Evolutionary conservation across 352 stramenopile genomes (phyloP).

Genomic region (Phytophthora brassicae): DNA sequence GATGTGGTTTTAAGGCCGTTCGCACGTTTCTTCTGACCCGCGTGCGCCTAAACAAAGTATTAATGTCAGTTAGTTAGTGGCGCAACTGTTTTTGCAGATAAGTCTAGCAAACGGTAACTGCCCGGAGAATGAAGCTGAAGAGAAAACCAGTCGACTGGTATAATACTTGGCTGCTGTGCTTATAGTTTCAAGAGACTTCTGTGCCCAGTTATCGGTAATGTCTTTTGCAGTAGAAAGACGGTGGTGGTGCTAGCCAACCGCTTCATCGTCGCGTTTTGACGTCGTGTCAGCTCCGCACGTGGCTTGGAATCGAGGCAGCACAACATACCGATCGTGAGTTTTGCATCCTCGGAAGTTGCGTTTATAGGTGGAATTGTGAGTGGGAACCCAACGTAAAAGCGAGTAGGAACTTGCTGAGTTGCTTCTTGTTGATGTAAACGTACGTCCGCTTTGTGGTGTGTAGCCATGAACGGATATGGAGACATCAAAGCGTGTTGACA

Average conservation of each 20-base stretch:
- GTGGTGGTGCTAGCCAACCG: constrained; percentile 21
- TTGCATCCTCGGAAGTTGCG: background rate
- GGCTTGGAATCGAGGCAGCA: constrained; percentile 33
- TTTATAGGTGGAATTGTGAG: constrained; percentile 18
- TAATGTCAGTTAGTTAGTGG: too few species aligned
- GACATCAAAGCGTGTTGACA: constrained; percentile 64
- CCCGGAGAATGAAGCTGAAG: too few species aligned
- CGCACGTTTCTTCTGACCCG: too few species aligned
- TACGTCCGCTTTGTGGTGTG: constrained; percentile 61
- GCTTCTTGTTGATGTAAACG: constrained; percentile 40
- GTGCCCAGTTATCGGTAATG: constrained; percentile 8
- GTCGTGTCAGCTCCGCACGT: constrained; percentile 26
- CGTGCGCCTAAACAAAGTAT: too few species aligned
- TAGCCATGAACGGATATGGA: constrained; percentile 41
- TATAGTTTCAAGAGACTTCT: too few species aligned
- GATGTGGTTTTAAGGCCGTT: too few species aligned
- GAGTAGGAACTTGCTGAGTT: constrained; percentile 31
- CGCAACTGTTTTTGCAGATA: too few species aligned
- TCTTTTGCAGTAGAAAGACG: constrained; percentile 26
- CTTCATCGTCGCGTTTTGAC: constrained; percentile 38
- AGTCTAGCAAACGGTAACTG: too few species aligned
- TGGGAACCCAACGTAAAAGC: constrained; percentile 67
- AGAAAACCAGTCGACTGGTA: too few species aligned
- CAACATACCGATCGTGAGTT: constrained; percentile 29
- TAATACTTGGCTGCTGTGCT: too few species aligned